Evolutionary conservation across 139 green algal species (phyloP).

Genomic region (Tetradesmus lagerheimii): DNA sequence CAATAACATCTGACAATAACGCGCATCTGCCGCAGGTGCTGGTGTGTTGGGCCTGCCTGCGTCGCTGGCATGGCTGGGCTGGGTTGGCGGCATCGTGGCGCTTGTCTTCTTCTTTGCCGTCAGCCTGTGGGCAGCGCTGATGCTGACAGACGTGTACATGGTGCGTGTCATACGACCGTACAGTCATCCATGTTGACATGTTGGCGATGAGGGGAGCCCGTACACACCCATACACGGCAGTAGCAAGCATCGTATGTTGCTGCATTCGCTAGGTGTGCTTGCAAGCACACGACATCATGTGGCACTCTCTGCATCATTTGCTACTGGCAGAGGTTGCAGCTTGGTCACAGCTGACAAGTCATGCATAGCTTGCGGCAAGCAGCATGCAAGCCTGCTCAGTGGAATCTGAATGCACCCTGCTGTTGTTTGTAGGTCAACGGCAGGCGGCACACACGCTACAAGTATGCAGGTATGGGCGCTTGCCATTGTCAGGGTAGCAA

Average conservation of each 20-base stretch:
- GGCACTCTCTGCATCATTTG: no score
- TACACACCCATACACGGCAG: no score
- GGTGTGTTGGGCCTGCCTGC: constrained; percentile 31
- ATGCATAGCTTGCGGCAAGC: no score
- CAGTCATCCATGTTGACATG: no score
- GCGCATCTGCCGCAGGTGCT: background rate
- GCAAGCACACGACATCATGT: no score
- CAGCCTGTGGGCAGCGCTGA: constrained; percentile 47
- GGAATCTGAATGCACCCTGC: background rate
- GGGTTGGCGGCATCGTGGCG: constrained; percentile 23
- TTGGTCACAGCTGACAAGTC: no score
- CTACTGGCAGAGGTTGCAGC: no score
- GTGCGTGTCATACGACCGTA: no score
- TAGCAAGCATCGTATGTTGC: background rate
- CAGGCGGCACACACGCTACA: background rate
- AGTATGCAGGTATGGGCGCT: background rate
- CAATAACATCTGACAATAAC: background rate
- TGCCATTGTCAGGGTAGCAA: constrained; percentile 6
- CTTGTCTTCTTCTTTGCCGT: constrained; percentile 59
- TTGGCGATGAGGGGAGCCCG: no score
- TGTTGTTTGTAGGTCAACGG: constrained; percentile 13
- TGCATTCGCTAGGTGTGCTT: no score
- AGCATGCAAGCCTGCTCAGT: background rate
- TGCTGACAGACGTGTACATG: constrained; percentile 61
- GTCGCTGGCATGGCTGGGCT: constrained; percentile 16